These are phyloP conservation scores for Strobilomyces confusus DNA, from an alignment of 768 basidiomycete genomes.

Conservation along the genomic window DNA sequence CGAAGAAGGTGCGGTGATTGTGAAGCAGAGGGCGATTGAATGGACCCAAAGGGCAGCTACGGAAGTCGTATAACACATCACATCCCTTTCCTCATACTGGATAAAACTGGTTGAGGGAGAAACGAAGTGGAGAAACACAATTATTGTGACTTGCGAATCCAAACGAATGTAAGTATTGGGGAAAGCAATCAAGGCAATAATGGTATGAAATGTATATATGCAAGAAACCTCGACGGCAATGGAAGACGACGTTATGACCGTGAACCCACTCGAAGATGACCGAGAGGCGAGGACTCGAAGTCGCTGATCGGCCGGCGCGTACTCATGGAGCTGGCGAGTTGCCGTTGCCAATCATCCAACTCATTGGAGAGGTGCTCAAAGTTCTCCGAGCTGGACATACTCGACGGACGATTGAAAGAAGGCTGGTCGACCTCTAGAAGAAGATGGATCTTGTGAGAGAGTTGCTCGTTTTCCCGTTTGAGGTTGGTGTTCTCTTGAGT, in stretches of 20 bases:
- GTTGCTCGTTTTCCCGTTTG: conserved; percentile 81
- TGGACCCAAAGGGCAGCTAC: conserved; percentile 77
- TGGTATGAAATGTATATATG: conserved; percentile 36
- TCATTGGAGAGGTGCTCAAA: conserved; percentile 79
- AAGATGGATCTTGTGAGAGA: conserved; percentile 88
- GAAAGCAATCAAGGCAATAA: conserved; percentile 35
- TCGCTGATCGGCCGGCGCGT: conserved; percentile 68
- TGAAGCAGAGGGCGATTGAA: conserved; percentile 87
- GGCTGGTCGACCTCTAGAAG: conserved; percentile 84
- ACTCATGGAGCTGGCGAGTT: conserved; percentile 76
- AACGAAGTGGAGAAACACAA: conserved; percentile 33
- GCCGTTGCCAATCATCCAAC: conserved; percentile 83
- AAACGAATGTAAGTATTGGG: conserved; percentile 49
- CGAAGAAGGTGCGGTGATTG: conserved; percentile 70
- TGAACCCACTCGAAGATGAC: conserved; percentile 59
- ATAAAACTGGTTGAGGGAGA: conserved; percentile 35
- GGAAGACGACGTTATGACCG: conserved; percentile 37
- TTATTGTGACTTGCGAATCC: conserved; percentile 41
- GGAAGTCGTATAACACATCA: conserved; percentile 14
- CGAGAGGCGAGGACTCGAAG: conserved; percentile 55
- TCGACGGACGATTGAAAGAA: conserved; percentile 62
- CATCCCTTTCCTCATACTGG: conserved; percentile 25
- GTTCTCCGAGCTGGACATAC: conserved; percentile 81
- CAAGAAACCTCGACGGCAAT: conserved; percentile 19
- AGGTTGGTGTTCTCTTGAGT: conserved; percentile 76